A percentile compares a stretch with the other conserved stretches of the same genome.
phyloP scores from a whole-genome alignment of 345 rosid species.

The Dipteronia sinensis region DNA sequence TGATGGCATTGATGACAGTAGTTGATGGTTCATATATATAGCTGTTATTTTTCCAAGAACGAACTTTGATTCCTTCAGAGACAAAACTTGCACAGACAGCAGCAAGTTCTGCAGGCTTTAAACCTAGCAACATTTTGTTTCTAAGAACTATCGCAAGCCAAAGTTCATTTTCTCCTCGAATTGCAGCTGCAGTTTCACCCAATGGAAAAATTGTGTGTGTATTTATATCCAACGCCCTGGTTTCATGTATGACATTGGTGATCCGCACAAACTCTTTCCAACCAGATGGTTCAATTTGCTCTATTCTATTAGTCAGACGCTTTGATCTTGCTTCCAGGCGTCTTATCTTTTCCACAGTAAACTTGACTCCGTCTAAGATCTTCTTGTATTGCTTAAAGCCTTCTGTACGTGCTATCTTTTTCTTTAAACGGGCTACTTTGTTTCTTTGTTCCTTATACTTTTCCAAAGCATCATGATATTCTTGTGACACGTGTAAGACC shows the following conservation, averaged over 20 bases:
- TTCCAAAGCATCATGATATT: slow-evolving; percentile 59
- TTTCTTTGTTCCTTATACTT: slow-evolving; percentile 69
- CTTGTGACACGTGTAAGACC: slow-evolving; percentile 55
- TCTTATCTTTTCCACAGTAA: slow-evolving; percentile 74
- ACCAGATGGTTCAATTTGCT: slow-evolving; percentile 92
- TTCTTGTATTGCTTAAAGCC: slow-evolving; percentile 84
- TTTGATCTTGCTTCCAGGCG: slow-evolving; percentile 71
- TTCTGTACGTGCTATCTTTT: slow-evolving; percentile 73
- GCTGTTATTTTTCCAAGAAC: slow-evolving; percentile 68
- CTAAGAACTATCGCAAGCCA: slow-evolving; percentile 94
- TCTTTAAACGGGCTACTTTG: slow-evolving; percentile 81
- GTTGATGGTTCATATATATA: slow-evolving; percentile 74
- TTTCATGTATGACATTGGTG: slow-evolving; percentile 85
- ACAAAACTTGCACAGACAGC: slow-evolving; percentile 79
- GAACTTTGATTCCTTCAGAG: slow-evolving; percentile 88
- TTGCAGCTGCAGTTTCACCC: slow-evolving; percentile 95
- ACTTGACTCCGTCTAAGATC: slow-evolving; percentile 60
- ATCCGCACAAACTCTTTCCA: slow-evolving; percentile 93
- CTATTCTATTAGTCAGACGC: slow-evolving; percentile 64
- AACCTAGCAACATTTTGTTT: slow-evolving; percentile 58
- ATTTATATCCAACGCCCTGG: slow-evolving; percentile 76
- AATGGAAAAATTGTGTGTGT: slow-evolving; percentile 79
- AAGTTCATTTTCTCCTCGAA: slow-evolving; percentile 94
- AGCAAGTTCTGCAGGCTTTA: slow-evolving; percentile 86
- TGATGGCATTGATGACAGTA: slow-evolving; percentile 52